Base-by-base conservation (phyloP, 2,329 filamentous ascomycete species). In the Exophiala xenobiotica region DNA sequence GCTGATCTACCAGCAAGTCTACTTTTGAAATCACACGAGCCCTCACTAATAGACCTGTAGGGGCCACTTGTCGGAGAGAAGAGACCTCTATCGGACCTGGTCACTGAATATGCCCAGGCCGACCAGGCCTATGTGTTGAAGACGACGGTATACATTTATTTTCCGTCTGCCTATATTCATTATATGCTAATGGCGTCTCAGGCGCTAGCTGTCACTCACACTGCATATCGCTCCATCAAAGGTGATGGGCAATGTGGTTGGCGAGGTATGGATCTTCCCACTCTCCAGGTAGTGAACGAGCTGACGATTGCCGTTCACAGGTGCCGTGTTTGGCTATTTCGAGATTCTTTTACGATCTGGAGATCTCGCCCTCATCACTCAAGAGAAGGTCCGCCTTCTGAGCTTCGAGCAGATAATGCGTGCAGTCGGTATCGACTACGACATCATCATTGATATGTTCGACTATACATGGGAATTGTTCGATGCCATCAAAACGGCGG, bases 211-310 rank as follows among this genome's bases (percentile, higher is more conserved):
- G 79, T 85, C 63, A 89, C 86, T 50, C 96, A 95, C 69, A 88
- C 89, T 16, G 85, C 90, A 67, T 96, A 92, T 67, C 88, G 93
- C 49, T 86, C 86, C 8, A 83, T 96, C 68, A 85, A 87, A 70
- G 92, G 93, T 46, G 92, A 97, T 72, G 93, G 93, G 53, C 95
- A 95, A 68, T 97, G 93, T 72, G 93, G 92, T 64, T 97, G 93
- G 92, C 83, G 92, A 86, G 93, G 92, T 96, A 78, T 76, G 85
- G 74, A n/a, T 7, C 22, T 49, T 37, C 24, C 51, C 47, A 40
- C 44, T 49, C 35, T 45, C 27, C 33, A 42, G 5, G 35, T 33
- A 22, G 22, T 54, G 60, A 62, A 24, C 54, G 43, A 22, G 31
- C 24, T 40, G 23, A 33, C 29, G 18, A 24, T 33, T 6, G 19